These are phyloP conservation scores for Trichoderma hamatum DNA, from an alignment of 2,329 filamentous ascomycete genomes.

Conservation along the genomic window DNA sequence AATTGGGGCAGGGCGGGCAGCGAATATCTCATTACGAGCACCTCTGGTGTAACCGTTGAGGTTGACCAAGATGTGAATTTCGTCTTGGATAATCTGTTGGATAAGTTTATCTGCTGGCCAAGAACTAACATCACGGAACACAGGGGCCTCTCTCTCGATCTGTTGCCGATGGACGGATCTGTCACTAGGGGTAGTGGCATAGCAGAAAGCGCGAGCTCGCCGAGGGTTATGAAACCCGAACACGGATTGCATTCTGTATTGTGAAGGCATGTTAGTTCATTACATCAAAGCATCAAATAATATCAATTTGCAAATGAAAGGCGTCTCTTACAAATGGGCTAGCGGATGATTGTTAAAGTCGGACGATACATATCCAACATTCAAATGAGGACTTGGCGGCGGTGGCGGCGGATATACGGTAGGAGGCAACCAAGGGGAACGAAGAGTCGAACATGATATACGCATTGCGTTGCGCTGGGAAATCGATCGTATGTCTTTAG, in stretches of 20 bases:
- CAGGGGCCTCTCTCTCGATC: constrained; percentile 88
- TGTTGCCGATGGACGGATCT: constrained; percentile 86
- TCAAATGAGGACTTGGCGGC: constrained; percentile 81
- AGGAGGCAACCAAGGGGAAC: constrained; percentile 80
- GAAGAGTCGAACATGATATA: constrained; percentile 88
- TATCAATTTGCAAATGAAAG: background rate
- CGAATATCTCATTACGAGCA: constrained; percentile 96
- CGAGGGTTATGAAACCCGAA: constrained; percentile 83
- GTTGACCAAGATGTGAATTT: constrained; percentile 93
- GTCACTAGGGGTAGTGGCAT: constrained; percentile 91
- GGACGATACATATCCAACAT: constrained; percentile 93
- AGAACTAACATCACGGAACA: constrained; percentile 83
- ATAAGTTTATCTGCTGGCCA: constrained; percentile 87
- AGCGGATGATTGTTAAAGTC: constrained; percentile 99
- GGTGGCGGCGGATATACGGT: constrained; percentile 83
- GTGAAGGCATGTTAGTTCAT: constrained; percentile 16
- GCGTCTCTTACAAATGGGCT: constrained; percentile 69
- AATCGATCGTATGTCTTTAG: constrained; percentile 88
- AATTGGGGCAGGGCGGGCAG: constrained; percentile 88
- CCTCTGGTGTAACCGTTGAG: constrained; percentile 98
- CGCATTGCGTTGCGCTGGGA: constrained; percentile 92
- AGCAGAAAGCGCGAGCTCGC: constrained; percentile 85
- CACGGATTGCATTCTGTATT: constrained; percentile 84
- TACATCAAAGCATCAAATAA: background rate
- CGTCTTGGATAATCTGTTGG: constrained; percentile 81